Conservation (phyloP, 1,284 basidiomycete species). For the Flammula alnicola region DNA sequence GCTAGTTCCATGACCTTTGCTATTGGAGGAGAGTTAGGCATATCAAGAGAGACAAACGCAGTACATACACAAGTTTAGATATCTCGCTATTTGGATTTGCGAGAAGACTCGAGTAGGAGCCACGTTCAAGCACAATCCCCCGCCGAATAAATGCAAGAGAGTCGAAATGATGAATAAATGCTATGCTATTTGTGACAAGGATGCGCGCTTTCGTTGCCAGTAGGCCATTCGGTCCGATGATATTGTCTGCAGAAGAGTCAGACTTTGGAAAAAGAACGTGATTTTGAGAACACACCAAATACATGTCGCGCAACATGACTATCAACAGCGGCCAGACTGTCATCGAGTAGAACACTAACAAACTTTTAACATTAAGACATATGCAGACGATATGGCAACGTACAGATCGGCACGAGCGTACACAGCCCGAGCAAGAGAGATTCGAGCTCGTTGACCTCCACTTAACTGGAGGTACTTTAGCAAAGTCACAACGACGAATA, state of each 20-base stretch:
- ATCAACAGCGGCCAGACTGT: slow-evolving; percentile 72
- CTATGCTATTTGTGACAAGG: slow-evolving; percentile 89
- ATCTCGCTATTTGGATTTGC: slow-evolving; percentile 72
- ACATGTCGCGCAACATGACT: slow-evolving; percentile 76
- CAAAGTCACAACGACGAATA: too few species aligned
- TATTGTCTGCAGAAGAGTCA: slow-evolving; percentile 61
- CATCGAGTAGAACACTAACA: slow-evolving; percentile 65
- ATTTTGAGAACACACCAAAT: slow-evolving; percentile 47
- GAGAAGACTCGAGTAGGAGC: slow-evolving; percentile 70
- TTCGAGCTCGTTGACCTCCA: slow-evolving; percentile 49
- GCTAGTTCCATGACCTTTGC: slow-evolving; percentile 49
- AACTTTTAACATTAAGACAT: neutral
- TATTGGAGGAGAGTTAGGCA: slow-evolving; percentile 21
- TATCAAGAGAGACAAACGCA: neutral
- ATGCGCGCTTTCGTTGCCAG: slow-evolving; percentile 87
- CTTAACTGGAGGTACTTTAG: slow-evolving; percentile 28
- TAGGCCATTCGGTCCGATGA: slow-evolving; percentile 89
- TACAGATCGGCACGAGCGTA: slow-evolving; percentile 61
- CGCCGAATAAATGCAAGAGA: slow-evolving; percentile 81
- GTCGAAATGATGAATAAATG: slow-evolving; percentile 84
- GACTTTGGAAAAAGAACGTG: neutral
- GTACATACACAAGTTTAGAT: slow-evolving; percentile 78
- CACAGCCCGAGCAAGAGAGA: slow-evolving; percentile 48
- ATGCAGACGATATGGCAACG: slow-evolving; percentile 13
- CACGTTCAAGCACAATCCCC: slow-evolving; percentile 85